Percentiles rank a stretch among this genome's conserved stretches.
These are phyloP conservation scores for Scleromitrula shiraiana DNA, from an alignment of 2,329 filamentous ascomycete genomes.

Conservation along the genomic window DNA sequence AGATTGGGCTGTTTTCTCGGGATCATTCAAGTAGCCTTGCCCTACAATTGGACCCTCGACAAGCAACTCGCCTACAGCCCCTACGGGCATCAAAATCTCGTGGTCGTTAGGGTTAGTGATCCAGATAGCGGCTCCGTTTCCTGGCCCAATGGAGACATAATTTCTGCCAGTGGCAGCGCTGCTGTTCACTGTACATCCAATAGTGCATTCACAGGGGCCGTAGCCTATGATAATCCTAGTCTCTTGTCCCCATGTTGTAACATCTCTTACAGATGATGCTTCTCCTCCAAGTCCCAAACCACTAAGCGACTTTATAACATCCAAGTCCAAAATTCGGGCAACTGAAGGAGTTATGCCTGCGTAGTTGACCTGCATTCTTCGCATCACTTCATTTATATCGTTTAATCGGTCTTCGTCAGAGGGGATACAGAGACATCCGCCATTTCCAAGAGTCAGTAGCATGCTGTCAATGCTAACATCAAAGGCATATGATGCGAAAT, in stretches of 20 bases:
- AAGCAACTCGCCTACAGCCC: constrained; percentile 24
- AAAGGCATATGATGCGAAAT: constrained; percentile 32
- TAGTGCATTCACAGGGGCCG: constrained; percentile 30
- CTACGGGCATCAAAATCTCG: constrained; percentile 18
- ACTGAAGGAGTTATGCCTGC: constrained; percentile 27
- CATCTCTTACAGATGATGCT: constrained; percentile 31
- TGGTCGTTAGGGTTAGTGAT: constrained; percentile 26
- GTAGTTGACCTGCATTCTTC: constrained; percentile 19
- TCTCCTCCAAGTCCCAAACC: constrained; percentile 26
- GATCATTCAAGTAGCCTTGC: constrained; percentile 52
- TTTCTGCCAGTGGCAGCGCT: constrained; percentile 12
- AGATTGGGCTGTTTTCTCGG: constrained; percentile 46
- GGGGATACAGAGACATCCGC: constrained; percentile 35
- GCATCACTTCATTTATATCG: constrained; percentile 29
- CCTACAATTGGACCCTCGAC: constrained; percentile 49
- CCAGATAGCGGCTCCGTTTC: constrained; percentile 29
- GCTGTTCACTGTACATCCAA: constrained; percentile 9
- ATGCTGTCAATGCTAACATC: constrained; percentile 30
- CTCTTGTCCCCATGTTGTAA: constrained; percentile 31
- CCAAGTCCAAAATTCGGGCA: constrained; percentile 20
- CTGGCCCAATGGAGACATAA: constrained; percentile 13
- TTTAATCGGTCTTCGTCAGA: constrained; percentile 33
- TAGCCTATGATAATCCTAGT: constrained; percentile 36
- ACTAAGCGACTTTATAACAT: constrained; percentile 19
- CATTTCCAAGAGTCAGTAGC: constrained; percentile 31